phyloP scores from a whole-genome alignment of 2,329 filamentous ascomycete genomes.

The Colletotrichum truncatum region DNA sequence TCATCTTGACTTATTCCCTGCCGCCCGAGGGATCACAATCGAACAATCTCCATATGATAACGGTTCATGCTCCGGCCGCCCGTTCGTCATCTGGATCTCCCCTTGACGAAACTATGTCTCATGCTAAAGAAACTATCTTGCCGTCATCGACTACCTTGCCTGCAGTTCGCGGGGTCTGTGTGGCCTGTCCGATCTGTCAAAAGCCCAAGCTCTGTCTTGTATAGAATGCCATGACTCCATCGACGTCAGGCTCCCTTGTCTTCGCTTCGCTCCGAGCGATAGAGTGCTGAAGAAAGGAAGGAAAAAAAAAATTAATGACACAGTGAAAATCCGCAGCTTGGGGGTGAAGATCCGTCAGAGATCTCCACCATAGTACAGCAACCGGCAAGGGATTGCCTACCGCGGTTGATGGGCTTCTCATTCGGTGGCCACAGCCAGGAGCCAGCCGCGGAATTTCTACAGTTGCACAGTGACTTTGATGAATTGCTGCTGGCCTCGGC shows the following conservation, averaged over 20 bases:
- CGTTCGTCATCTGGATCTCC: neutral
- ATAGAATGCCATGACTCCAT: neutral
- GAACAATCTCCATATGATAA: neutral
- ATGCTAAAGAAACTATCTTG: neutral
- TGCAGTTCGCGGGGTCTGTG: constrained; percentile 13
- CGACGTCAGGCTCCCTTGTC: neutral
- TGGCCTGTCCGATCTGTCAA: constrained; percentile 14
- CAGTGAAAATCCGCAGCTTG: neutral
- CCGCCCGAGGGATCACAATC: constrained; percentile 7
- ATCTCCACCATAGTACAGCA: neutral
- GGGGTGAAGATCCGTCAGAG: neutral
- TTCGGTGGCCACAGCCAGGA: neutral
- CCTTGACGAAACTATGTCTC: neutral
- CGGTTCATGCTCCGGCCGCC: neutral
- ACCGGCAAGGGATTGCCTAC: neutral
- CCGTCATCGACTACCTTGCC: neutral
- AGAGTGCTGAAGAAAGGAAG: neutral
- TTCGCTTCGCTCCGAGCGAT: neutral
- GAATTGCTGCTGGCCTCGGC: neutral
- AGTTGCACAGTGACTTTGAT: neutral
- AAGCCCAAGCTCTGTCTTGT: constrained; percentile 9
- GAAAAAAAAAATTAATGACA: neutral
- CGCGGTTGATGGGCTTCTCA: neutral
- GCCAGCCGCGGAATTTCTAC: neutral
- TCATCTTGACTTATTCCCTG: neutral